Evolutionary conservation across 495 filamentous ascomycete species (phyloP).

Genomic region (Copromyces sp.): DNA sequence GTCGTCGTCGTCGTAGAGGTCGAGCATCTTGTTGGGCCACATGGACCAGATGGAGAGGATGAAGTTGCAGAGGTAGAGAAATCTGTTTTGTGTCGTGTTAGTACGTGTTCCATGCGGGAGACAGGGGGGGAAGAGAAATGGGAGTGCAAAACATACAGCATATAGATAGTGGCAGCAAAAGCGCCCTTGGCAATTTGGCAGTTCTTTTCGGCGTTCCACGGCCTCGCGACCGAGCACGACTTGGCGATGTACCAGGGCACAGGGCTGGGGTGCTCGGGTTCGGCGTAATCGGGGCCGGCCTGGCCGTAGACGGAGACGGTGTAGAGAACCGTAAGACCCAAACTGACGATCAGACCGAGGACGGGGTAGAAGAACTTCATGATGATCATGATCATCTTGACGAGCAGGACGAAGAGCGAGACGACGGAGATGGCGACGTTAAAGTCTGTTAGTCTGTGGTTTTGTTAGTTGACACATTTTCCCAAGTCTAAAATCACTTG

Average conservation of each 20-base stretch:
- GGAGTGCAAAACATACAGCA: conserved; percentile 49
- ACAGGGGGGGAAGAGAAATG: not conserved
- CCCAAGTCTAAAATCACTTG: not conserved
- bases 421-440: conserved; percentile 78
- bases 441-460: conserved; percentile 59
- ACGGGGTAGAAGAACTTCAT: conserved; percentile 66
- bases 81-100: conserved; percentile 22
- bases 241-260: conserved; percentile 80
- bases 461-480: conserved; percentile 5
- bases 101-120: not conserved
- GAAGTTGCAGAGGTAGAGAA: conserved; percentile 47
- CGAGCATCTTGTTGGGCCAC: conserved; percentile 41
- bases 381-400: conserved; percentile 56
- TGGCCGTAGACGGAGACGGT: conserved; percentile 60
- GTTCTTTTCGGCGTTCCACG: conserved; percentile 46
- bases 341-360: conserved; percentile 49
- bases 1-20: conserved; percentile 28
- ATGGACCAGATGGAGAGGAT: conserved; percentile 50
- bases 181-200: conserved; percentile 68
- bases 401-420: conserved; percentile 55
- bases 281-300: conserved; percentile 68
- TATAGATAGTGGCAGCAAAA: conserved; percentile 59
- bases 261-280: conserved; percentile 55
- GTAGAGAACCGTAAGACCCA: conserved; percentile 51
- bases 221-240: conserved; percentile 55